Evolutionary conservation across 768 basidiomycete genomes (phyloP), one percentile per base, ranked within the genome.

Genomic region (Agaricus sinodeliciosus): DNA sequence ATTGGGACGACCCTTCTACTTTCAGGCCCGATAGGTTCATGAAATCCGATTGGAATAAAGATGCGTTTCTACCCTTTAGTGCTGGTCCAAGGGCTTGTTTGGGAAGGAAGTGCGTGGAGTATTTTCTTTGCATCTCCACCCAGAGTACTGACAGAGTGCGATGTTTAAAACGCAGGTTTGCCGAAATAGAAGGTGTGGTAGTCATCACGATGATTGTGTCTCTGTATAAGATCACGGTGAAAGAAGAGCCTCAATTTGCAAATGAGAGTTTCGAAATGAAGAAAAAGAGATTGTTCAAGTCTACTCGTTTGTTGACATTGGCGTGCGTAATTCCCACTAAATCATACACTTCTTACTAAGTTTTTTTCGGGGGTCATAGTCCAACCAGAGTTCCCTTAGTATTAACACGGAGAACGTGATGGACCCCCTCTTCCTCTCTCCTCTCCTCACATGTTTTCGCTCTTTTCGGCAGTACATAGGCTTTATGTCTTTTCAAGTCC

Each of bases 201-300:
- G 67, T 71, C 31, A 63, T 81, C n/a, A 72, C 74, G n/a, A 63
- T 74, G 64, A 59, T 80, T 16, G 61, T 79, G 11, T 66, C 65
- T 9, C 63, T 61, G 28, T 81, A 74, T 62, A 70, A 67, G 48
- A 67, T 80, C 47, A 68, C 72, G 34, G 59, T 79, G 26, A 72
- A 72, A 54, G 74, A 78, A 25, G 77, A 79, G 41, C 72, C 74
- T 9, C 67, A 73, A 54, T 79, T 75, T 58, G 68, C 68, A 1
- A 51, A 57, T 7, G 77, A 77, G 60, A 71, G 69, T 3, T 73
- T 76, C 51, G 73, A 73, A 57, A 62, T 73, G 58, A 65, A 64
- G 48, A 73, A 69, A 58, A 67, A 57, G 43, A 67, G 77, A 37
- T 54, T 80, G 37, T 54, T 78, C 57, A 51, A 57, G 28, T 54